Evolutionary conservation across 1,284 basidiomycete genomes (phyloP).

Genomic region (Anthracocystis walkeri): DNA sequence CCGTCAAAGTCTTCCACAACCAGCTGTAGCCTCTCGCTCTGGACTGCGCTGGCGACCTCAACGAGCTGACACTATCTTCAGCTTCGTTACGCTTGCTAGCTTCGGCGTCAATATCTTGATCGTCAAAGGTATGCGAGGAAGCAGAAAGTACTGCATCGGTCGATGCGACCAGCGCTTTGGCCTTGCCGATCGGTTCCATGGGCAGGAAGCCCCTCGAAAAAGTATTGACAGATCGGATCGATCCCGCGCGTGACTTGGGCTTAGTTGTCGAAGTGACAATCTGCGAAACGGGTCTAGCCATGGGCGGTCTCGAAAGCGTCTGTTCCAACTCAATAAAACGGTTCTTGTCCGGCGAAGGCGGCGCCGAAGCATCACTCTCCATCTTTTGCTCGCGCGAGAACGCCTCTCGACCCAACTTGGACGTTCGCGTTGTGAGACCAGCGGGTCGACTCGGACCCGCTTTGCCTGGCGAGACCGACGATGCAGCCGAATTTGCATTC

Average conservation of each 20-base stretch:
- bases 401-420: slow-evolving; percentile 32
- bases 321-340: slow-evolving; percentile 31
- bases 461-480: slow-evolving; percentile 45
- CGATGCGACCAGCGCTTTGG: slow-evolving; percentile 55
- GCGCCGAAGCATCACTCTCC: slow-evolving; percentile 11
- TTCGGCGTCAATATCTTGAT: slow-evolving; percentile 5
- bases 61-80: slow-evolving; percentile 30
- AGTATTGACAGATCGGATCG: slow-evolving; percentile 55
- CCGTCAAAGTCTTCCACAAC: slow-evolving; percentile 58
- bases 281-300: slow-evolving; percentile 41
- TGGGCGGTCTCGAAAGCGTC: slow-evolving; percentile 8
- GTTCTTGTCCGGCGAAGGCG: slow-evolving; percentile 23
- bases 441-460: slow-evolving; percentile 5
- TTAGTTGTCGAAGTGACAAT: slow-evolving; percentile 26
- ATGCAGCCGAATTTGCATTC: slow-evolving; percentile 36
- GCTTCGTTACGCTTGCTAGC: slow-evolving; percentile 14
- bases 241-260: slow-evolving; percentile 45
- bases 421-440: slow-evolving; percentile 14
- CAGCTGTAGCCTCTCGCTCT: slow-evolving; percentile 45
- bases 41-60: slow-evolving; percentile 14
- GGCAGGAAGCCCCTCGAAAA: slow-evolving; percentile 50
- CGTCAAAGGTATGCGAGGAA: slow-evolving; percentile 38
- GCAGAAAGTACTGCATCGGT: slow-evolving; percentile 49
- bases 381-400: slow-evolving; percentile 28
- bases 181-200: slow-evolving; percentile 60